Evolutionary conservation across 108 stramenopile genomes (phyloP).

Genomic region (Cyclotella baltica): DNA sequence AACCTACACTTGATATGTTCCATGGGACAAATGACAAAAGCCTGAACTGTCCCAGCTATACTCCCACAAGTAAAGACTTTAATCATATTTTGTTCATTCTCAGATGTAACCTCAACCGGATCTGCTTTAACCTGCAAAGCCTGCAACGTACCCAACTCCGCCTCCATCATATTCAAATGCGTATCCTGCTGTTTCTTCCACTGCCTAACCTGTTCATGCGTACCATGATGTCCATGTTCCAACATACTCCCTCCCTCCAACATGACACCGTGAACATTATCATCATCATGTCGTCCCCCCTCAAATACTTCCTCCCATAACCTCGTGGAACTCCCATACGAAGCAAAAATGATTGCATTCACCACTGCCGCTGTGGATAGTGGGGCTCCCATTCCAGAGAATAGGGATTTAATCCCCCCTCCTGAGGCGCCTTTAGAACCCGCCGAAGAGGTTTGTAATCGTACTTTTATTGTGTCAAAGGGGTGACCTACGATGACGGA

Average conservation of each 20-base stretch:
- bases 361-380: conserved; percentile 82
- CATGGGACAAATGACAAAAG: conserved; percentile 82
- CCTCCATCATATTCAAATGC: background rate
- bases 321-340: conserved; percentile 79
- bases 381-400: conserved; percentile 88
- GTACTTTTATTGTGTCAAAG: conserved; percentile 92
- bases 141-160: background rate
- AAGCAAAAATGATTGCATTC: conserved; percentile 90
- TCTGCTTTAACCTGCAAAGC: background rate
- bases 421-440: conserved; percentile 7
- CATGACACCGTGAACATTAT: conserved; percentile 30
- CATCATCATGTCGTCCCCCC: conserved; percentile 8
- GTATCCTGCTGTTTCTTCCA: conserved; percentile 11
- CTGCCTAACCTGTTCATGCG: conserved; percentile 35
- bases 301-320: conserved; percentile 69
- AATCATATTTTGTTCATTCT: conserved; percentile 27
- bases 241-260: conserved; percentile 32
- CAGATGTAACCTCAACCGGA: too few species aligned
- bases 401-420: conserved; percentile 67
- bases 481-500: conserved; percentile 90
- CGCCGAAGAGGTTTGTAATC: conserved; percentile 50
- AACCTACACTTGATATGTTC: conserved; percentile 95
- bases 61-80: conserved; percentile 85
- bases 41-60: conserved; percentile 89
- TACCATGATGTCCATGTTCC: conserved; percentile 44